Conservation (phyloP, 2,329 filamentous ascomycete genomes). For the Colletotrichum caudatum region DNA sequence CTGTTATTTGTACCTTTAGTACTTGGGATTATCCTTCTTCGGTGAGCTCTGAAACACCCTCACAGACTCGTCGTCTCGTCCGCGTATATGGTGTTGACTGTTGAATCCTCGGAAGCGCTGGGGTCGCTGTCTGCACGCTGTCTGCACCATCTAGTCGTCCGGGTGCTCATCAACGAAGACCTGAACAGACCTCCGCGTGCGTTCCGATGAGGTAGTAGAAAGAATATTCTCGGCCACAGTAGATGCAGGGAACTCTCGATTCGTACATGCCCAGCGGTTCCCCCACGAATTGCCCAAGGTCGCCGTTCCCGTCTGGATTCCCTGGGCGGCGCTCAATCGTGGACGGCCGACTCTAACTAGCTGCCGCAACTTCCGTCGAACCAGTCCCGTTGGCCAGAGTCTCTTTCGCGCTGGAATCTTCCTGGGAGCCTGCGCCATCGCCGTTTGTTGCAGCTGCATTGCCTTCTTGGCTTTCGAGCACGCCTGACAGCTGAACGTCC, state of each 20-base stretch:
- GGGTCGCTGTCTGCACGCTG: not conserved
- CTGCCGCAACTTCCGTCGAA: constrained; percentile 25
- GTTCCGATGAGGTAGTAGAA: not conserved
- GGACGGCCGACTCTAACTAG: constrained; percentile 8
- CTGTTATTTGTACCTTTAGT: not conserved
- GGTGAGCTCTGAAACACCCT: too few species aligned
- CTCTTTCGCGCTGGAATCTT: constrained; percentile 15
- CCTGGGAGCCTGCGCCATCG: constrained; percentile 46
- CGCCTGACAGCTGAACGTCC: constrained; percentile 57
- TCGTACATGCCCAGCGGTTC: constrained; percentile 1
- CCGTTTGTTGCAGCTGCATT: constrained; percentile 20
- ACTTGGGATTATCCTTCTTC: not conserved
- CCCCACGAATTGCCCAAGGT: not conserved
- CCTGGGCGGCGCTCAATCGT: not conserved
- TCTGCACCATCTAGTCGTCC: not conserved
- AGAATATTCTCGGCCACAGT: not conserved
- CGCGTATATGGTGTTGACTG: not conserved
- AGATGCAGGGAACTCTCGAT: not conserved
- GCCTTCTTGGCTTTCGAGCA: constrained; percentile 46
- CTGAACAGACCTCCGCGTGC: not conserved
- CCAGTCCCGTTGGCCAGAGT: constrained; percentile 25
- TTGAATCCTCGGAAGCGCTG: not conserved
- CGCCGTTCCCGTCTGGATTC: not conserved
- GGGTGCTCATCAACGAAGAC: not conserved
- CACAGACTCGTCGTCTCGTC: not conserved